Evolutionary conservation across 192 early-diverging fungal species (phyloP).

Genomic region (Gryganskiella cystojenkinii): DNA sequence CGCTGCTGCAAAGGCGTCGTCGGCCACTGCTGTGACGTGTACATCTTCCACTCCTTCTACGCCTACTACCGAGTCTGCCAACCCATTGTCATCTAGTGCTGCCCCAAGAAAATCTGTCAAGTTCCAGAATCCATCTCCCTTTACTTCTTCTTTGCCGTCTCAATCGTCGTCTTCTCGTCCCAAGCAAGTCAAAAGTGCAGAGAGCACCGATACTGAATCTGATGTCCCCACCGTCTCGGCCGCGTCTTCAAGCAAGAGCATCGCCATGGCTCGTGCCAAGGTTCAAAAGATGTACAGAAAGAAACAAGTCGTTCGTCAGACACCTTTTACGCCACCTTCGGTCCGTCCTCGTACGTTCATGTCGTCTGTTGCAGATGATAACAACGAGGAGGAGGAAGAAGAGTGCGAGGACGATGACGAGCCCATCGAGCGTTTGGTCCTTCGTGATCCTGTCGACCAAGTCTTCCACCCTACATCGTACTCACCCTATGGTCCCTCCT

Average conservation of each 20-base stretch:
- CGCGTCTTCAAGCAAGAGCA: conserved; percentile 11
- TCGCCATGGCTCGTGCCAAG: conserved; percentile 43
- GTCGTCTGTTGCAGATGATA: not conserved
- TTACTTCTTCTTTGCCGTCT: not conserved
- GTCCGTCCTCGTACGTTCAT: conserved; percentile 1
- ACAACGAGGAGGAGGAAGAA: conserved; percentile 29
- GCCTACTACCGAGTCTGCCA: not conserved
- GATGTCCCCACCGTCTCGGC: conserved; percentile 9
- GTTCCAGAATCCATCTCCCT: not conserved
- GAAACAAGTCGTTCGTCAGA: not conserved
- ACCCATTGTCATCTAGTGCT: not conserved
- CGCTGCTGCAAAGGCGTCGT: conserved; percentile 35
- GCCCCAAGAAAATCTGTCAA: not conserved
- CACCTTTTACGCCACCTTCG: not conserved
- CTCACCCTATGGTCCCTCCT: not conserved
- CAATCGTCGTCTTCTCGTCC: not conserved
- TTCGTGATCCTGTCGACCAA: conserved; percentile 18
- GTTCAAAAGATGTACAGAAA: conserved; percentile 28
- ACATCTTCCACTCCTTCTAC: conserved; percentile 8
- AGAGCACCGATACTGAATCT: conserved; percentile 41
- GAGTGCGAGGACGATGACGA: conserved; percentile 7
- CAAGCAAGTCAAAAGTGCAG: conserved; percentile 1
- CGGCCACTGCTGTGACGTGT: conserved; percentile 1
- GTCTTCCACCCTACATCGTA: not conserved
- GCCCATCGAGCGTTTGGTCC: conserved; percentile 32